Conservation (phyloP, 495 filamentous ascomycete genomes). For the Penicillium verhagenii region DNA sequence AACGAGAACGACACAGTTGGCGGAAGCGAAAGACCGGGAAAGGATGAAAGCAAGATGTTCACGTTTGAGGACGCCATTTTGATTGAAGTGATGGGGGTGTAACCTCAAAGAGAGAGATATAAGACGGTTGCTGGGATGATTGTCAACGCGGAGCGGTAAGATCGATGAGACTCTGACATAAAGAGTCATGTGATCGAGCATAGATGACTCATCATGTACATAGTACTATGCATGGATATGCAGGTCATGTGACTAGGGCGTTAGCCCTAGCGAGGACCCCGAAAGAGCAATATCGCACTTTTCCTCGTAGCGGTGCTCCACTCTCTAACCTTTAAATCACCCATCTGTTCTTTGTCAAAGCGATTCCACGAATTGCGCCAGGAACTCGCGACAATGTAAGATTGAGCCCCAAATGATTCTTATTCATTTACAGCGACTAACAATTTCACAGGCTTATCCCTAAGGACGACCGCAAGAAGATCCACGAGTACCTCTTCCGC, state of each 20-base stretch:
- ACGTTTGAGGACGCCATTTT: conserved; percentile 51
- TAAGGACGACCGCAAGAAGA: conserved; percentile 99
- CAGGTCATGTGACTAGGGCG: conserved; percentile 36
- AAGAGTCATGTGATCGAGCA: conserved; percentile 4
- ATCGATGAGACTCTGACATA: neutral
- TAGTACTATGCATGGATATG: neutral
- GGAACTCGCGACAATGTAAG: conserved; percentile 61
- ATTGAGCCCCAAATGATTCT: conserved; percentile 4
- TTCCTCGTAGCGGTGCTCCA: conserved; percentile 38
- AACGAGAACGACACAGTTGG: conserved; percentile 72
- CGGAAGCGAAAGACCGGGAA: conserved; percentile 78
- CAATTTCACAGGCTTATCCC: conserved; percentile 79
- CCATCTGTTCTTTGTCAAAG: conserved; percentile 49
- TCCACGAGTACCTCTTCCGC: conserved; percentile 99
- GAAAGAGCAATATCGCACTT: conserved; percentile 43
- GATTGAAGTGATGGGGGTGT: neutral
- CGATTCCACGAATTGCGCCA: conserved; percentile 59
- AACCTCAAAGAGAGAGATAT: neutral
- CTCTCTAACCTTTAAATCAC: conserved; percentile 42
- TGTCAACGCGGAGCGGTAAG: neutral
- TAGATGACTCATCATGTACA: conserved; percentile 1
- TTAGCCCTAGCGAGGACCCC: conserved; percentile 32
- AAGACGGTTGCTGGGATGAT: neutral
- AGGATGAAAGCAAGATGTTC: conserved; percentile 80
- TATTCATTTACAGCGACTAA: conserved; percentile 18